These are phyloP conservation scores for Xeromyces bisporus DNA, from an alignment of 495 filamentous ascomycete genomes.

Conservation along the genomic window DNA sequence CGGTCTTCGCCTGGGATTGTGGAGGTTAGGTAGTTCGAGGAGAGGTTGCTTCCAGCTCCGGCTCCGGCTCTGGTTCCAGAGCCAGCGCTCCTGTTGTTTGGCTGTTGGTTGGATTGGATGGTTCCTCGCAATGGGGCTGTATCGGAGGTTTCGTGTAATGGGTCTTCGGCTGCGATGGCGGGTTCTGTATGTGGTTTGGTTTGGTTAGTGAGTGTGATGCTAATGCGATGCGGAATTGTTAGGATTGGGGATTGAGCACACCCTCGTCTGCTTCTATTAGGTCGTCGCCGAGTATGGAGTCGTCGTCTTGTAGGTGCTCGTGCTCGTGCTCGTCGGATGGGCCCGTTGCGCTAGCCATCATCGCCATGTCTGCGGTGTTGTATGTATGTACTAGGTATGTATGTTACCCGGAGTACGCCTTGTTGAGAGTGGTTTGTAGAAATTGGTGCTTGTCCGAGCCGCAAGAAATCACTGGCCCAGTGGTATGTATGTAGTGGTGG, in stretches of 20 bases:
- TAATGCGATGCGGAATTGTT: neutral
- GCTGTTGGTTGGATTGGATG: constrained; percentile 35
- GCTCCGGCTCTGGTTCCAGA: constrained; percentile 21
- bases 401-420: no score
- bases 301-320: constrained; percentile 30
- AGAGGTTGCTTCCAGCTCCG: constrained; percentile 22
- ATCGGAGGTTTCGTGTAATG: constrained; percentile 50
- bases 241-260: constrained; percentile 17
- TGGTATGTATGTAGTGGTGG: constrained; percentile 2
- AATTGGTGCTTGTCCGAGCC: no score
- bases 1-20: constrained; percentile 88
- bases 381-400: no score
- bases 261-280: constrained; percentile 94
- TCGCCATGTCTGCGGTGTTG: no score
- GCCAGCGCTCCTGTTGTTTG: constrained; percentile 19
- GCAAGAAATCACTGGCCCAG: no score
- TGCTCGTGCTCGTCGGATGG: constrained; percentile 19
- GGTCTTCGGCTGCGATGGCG: constrained; percentile 88
- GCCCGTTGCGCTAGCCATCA: constrained; percentile 30
- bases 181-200: no score
- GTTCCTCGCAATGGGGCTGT: constrained; percentile 66
- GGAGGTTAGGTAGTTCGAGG: constrained; percentile 59
- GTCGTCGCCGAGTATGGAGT: constrained; percentile 67
- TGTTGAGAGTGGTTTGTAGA: no score
- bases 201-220: no score